A percentile compares a stretch with the other conserved stretches of the same genome.
Evolutionary conservation across 106 monocot genomes (phyloP).

Genomic region (Dendrobium catenatum): DNA sequence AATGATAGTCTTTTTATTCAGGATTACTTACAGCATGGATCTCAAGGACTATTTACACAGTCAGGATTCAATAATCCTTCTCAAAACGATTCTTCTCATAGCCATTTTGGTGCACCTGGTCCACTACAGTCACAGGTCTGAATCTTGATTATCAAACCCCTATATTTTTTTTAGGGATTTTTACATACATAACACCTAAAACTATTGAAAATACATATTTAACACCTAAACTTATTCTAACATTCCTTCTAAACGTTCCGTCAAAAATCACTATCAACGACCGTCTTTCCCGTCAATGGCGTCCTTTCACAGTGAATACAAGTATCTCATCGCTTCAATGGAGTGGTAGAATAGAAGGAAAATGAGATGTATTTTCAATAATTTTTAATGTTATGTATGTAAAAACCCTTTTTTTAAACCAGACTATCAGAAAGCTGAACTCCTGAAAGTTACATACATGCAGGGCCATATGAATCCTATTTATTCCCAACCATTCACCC

Average conservation of each 20-base stretch:
- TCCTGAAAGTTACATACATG: not conserved
- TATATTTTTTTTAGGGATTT: too few relatives aligned
- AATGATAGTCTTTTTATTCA: slow-evolving; percentile 8
- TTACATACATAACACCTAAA: too few relatives aligned
- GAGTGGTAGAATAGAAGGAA: too few relatives aligned
- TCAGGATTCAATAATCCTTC: slow-evolving; percentile 67
- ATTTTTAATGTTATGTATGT: too few relatives aligned
- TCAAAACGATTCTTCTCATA: slow-evolving; percentile 51
- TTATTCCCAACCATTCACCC: slow-evolving; percentile 77
- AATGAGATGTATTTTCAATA: too few relatives aligned
- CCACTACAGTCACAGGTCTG: slow-evolving; percentile 84
- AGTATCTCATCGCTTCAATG: too few relatives aligned
- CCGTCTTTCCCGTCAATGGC: too few relatives aligned
- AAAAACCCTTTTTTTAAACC: not conserved
- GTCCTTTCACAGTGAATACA: too few relatives aligned
- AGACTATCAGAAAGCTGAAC: not conserved
- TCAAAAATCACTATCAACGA: too few relatives aligned
- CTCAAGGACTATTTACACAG: slow-evolving; percentile 91
- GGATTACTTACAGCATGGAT: slow-evolving; percentile 83
- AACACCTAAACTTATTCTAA: not conserved
- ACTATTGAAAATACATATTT: not conserved
- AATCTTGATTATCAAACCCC: not conserved
- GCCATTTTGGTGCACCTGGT: slow-evolving; percentile 50
- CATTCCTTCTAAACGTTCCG: too few relatives aligned
- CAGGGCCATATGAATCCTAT: slow-evolving; percentile 82